Evolutionary conservation across 495 filamentous ascomycete genomes (phyloP).

Genomic region (Sporormia fimetaria): DNA sequence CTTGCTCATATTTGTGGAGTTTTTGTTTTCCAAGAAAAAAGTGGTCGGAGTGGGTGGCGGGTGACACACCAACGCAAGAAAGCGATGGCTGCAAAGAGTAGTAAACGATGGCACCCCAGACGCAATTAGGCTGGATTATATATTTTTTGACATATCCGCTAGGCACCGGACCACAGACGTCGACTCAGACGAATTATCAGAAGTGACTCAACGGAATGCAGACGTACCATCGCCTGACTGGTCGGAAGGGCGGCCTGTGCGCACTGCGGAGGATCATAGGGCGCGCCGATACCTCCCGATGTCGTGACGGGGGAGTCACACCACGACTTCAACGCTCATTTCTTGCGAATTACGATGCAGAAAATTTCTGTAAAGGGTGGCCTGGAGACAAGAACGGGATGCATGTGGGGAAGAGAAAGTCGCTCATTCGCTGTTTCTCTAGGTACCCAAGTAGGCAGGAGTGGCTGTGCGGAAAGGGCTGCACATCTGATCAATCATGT

Average conservation of each 20-base stretch:
- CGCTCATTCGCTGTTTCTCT: no score
- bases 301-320: conserved; percentile 14
- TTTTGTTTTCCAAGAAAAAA: not conserved
- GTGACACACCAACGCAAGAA: conserved; percentile 1
- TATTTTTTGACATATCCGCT: conserved; percentile 2
- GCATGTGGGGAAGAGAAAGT: no score
- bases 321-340: conserved; percentile 5
- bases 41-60: not conserved
- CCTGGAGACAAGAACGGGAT: no score
- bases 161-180: conserved; percentile 1
- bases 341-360: no score
- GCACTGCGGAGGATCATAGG: conserved; percentile 15
- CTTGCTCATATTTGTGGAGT: conserved; percentile 23
- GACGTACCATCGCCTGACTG: conserved; percentile 15
- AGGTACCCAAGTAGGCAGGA: no score
- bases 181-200: conserved; percentile 14
- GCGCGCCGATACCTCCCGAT: no score
- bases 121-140: no score
- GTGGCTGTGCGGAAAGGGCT: no score
- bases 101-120: conserved; percentile 2
- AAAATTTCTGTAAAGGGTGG: no score
- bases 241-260: conserved; percentile 8
- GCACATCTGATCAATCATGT: no score
- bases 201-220: conserved; percentile 10
- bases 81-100: conserved; percentile 5